Evolutionary conservation across 495 filamentous ascomycete genomes (phyloP).

Genomic region (Penicillium verhagenii): DNA sequence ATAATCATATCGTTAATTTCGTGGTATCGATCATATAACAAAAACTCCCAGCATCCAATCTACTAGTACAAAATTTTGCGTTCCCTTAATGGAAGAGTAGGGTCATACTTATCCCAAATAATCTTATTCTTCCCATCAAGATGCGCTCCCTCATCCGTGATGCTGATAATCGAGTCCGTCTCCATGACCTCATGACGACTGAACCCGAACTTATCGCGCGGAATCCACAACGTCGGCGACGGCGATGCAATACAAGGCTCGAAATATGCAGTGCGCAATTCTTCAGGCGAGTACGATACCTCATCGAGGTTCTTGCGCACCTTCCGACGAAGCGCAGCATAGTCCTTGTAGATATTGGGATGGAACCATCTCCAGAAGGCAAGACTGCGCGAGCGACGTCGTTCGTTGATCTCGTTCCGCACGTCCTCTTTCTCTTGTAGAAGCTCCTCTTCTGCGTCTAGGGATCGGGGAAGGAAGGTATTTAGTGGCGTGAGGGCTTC

Average conservation of each 20-base stretch:
- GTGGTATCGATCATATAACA: neutral
- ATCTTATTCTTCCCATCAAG: constrained; percentile 62
- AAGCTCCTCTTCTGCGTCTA: constrained; percentile 47
- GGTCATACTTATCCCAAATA: constrained; percentile 53
- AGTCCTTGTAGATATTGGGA: constrained; percentile 73
- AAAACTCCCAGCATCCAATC: neutral
- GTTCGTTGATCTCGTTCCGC: constrained; percentile 22
- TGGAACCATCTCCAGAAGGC: constrained; percentile 68
- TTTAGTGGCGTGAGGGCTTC: constrained; percentile 70
- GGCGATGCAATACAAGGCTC: constrained; percentile 63
- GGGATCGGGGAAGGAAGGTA: constrained; percentile 65
- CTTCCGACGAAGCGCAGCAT: constrained; percentile 63
- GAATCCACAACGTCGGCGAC: constrained; percentile 67
- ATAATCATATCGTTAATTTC: neutral
- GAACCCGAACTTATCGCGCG: constrained; percentile 63
- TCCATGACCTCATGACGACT: constrained; percentile 61
- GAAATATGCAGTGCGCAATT: constrained; percentile 58
- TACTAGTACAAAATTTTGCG: constrained; percentile 37
- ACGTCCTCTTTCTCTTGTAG: constrained; percentile 38
- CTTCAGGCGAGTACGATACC: constrained; percentile 53
- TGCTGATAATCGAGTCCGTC: constrained; percentile 50
- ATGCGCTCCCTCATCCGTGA: constrained; percentile 65
- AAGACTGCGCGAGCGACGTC: constrained; percentile 22
- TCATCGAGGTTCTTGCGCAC: constrained; percentile 60
- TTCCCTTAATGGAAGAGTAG: constrained; percentile 39